phyloP scores from a whole-genome alignment of 2,329 filamentous ascomycete species.

The Balansia obtecta region DNA sequence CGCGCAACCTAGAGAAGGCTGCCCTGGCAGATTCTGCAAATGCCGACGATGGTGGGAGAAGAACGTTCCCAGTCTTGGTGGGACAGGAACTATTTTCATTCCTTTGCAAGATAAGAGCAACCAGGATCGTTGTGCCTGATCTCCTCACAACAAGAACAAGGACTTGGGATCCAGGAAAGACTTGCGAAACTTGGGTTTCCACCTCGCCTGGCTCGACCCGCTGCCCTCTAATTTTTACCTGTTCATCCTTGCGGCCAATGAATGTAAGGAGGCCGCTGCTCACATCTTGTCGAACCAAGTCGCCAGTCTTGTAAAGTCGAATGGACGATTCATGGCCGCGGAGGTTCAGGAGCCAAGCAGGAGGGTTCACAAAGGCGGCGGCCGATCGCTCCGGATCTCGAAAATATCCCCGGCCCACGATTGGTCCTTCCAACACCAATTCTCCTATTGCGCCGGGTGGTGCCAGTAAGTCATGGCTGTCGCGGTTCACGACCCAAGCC shows the following conservation, averaged over 20 bases:
- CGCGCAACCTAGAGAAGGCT: background rate
- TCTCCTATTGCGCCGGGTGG: conserved; percentile 10
- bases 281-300: conserved; percentile 3
- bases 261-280: conserved; percentile 6
- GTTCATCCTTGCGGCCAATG: conserved; percentile 5
- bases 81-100: background rate
- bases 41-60: background rate
- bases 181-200: conserved; percentile 1
- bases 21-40: background rate
- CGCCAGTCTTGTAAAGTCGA: conserved; percentile 6
- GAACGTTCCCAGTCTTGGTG: too few species aligned
- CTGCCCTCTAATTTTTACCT: conserved; percentile 9
- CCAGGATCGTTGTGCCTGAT: background rate
- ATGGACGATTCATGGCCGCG: background rate
- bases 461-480: conserved; percentile 6
- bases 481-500: conserved; percentile 8
- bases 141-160: background rate
- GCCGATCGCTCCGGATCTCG: conserved; percentile 8
- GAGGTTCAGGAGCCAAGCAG: conserved; percentile 1
- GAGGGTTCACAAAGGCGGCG: conserved; percentile 2
- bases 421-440: conserved; percentile 10
- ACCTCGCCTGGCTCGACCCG: conserved; percentile 10
- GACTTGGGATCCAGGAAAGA: background rate
- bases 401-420: conserved; percentile 10
- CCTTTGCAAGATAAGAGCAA: background rate